Evolutionary conservation across 345 rosid species (phyloP).

Genomic region (Hibiscus syriacus): DNA sequence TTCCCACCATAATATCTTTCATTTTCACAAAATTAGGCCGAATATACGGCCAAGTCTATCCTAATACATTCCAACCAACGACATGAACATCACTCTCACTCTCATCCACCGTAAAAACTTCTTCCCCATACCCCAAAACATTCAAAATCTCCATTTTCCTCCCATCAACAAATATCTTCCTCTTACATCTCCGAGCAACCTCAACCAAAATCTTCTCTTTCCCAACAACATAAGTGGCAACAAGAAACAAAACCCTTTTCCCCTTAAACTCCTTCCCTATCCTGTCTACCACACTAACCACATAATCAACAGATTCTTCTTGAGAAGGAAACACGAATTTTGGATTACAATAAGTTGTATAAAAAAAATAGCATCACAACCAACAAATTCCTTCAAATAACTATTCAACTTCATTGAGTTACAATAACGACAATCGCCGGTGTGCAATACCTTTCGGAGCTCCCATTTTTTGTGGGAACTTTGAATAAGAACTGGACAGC

Average conservation of each 20-base stretch:
- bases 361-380: slow-evolving; percentile 65
- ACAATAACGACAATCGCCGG: slow-evolving; percentile 72
- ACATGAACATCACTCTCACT: slow-evolving; percentile 68
- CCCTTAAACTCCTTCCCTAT: slow-evolving; percentile 25
- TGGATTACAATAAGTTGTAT: slow-evolving; percentile 81
- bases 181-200: slow-evolving; percentile 47
- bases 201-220: slow-evolving; percentile 80
- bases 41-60: slow-evolving; percentile 93
- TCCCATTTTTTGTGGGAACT: slow-evolving; percentile 25
- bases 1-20: slow-evolving; percentile 76
- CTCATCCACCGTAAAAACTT: slow-evolving; percentile 52
- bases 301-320: slow-evolving; percentile 67
- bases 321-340: slow-evolving; percentile 68
- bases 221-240: slow-evolving; percentile 84
- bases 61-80: slow-evolving; percentile 89
- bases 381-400: slow-evolving; percentile 40
- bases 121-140: slow-evolving; percentile 48
- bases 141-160: slow-evolving; percentile 62
- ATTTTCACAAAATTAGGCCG: slow-evolving; percentile 68
- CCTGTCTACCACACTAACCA: slow-evolving; percentile 50
- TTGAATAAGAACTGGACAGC: slow-evolving; percentile 79
- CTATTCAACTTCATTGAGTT: slow-evolving; percentile 47
- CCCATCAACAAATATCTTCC: slow-evolving; percentile 55
- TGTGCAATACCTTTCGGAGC: slow-evolving; percentile 55
- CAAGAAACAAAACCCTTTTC: slow-evolving; percentile 65